Conservation (phyloP, 129 eudicot genomes). For the Flaveria brownii region DNA sequence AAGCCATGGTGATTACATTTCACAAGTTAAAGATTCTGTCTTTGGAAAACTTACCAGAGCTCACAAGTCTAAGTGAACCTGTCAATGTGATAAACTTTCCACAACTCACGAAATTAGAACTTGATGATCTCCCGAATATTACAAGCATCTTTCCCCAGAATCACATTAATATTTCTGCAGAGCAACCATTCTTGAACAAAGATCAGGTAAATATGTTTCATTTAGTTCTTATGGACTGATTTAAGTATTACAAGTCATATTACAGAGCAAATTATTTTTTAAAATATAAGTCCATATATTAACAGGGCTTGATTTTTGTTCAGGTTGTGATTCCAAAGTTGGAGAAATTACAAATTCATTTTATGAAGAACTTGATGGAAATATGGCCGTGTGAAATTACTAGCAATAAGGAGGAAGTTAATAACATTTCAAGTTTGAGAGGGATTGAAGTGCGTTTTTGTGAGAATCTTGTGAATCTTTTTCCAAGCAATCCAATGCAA, state of each 20-base stretch:
- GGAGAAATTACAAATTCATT: not conserved
- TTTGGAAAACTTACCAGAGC: not conserved
- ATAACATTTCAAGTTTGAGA: not conserved
- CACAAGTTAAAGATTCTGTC: not conserved
- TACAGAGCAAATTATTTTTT: too few species aligned
- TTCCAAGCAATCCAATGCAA: conserved; percentile 3
- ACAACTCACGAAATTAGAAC: not conserved
- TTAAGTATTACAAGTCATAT: not conserved
- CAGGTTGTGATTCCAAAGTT: conserved; percentile 17
- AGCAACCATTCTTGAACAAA: not conserved
- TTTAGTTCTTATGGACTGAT: too few species aligned
- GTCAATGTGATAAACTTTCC: not conserved
- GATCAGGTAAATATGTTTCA: not conserved
- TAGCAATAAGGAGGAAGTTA: not conserved
- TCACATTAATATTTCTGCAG: not conserved
- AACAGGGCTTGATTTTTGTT: not conserved
- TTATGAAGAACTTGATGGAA: conserved; percentile 14
- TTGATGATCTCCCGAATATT: not conserved
- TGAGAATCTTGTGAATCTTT: not conserved
- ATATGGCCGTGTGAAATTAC: conserved; percentile 5
- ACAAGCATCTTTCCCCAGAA: not conserved
- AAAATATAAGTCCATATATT: not conserved
- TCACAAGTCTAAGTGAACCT: not conserved
- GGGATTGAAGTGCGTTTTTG: not conserved
- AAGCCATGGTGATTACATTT: not conserved